Base-by-base conservation (phyloP, 768 basidiomycete genomes). In the Myochromella boudieri region DNA sequence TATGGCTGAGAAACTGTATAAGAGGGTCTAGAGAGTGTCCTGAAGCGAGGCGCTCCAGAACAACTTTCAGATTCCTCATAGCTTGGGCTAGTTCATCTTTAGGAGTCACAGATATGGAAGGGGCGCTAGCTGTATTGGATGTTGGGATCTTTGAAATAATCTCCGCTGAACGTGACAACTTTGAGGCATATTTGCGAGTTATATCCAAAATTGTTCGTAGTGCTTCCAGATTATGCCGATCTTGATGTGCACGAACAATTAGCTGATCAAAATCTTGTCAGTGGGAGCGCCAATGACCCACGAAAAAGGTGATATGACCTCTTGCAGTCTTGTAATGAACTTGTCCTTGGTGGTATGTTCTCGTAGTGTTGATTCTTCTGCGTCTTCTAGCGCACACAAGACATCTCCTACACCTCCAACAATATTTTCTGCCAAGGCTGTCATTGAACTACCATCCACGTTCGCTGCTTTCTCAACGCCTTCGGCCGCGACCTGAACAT, bases 21-120 rank as follows among this genome's bases (percentile, higher is more conserved):
- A 70, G 48, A 0, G 59, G 58, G 27, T 70, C 66, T 1, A 71
- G 53, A 11, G 64, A 65, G 32, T 60, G 61, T 1, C 65, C 60
- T 8, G 62, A 62, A 1, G 60, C 68, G 9, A 67, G 34, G 3
- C 72, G 64, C 46, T 72, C 67, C 3, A 71, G 37, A n/a, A 72
- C 37, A 2, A 53, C 44, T 53, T 70, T 69, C 8, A 66, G 33
- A 37, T 70, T 63, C 6, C 46, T 26, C 1, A 70, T 46, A 18
- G 59, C 53, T 14, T 47, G 50, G 2, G 41, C 42, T 20, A 37
- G 14, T 52, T 47, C 45, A 14, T 5, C 2, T 15, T 12, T 24
- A 3, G 45, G 45, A 10, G n/a, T 24, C 5, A 52, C 28, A 25
- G 36, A 27, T 31, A 52, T 38, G 21, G 31, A 33, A 17, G 44